A percentile compares a stretch with the other conserved stretches of the same genome.
Conservation (phyloP, 192 early-diverging fungal species). For the Coemansia sp. region DNA sequence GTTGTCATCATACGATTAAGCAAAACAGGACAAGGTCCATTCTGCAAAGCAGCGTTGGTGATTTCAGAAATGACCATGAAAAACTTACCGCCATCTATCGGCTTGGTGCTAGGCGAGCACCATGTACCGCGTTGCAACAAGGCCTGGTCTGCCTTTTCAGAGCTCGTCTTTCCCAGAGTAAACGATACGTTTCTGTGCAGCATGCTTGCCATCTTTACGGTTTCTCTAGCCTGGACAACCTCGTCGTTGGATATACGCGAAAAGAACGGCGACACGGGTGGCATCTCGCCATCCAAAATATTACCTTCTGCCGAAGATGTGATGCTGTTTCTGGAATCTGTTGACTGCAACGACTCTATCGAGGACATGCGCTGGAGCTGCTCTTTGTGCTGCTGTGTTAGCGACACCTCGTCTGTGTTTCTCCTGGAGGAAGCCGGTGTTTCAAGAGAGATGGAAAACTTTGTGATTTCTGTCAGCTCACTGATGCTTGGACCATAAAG, state of each 20-base stretch:
- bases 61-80: too few relatives aligned
- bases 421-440: slow-evolving; percentile 43
- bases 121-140: slow-evolving; percentile 14
- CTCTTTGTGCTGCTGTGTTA: slow-evolving; percentile 21
- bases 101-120: slow-evolving; percentile 10
- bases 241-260: too few relatives aligned
- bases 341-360: not conserved
- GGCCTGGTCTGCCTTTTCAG: slow-evolving; percentile 11
- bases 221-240: too few relatives aligned
- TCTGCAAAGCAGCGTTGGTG: too few relatives aligned
- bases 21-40: too few relatives aligned
- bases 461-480: slow-evolving; percentile 1
- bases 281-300: slow-evolving; percentile 30
- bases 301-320: not conserved
- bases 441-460: slow-evolving; percentile 8
- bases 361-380: slow-evolving; percentile 8
- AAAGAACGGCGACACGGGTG: slow-evolving; percentile 34
- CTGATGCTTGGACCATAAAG: not conserved
- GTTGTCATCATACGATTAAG: too few relatives aligned
- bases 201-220: too few relatives aligned
- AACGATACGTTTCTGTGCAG: too few relatives aligned
- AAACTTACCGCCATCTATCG: too few relatives aligned
- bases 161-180: slow-evolving; percentile 5
- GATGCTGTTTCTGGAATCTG: not conserved
- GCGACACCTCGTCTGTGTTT: slow-evolving; percentile 36